These are phyloP conservation scores for Erodium moschatum DNA, from an alignment of 441 rosid genomes.

Conservation along the genomic window DNA sequence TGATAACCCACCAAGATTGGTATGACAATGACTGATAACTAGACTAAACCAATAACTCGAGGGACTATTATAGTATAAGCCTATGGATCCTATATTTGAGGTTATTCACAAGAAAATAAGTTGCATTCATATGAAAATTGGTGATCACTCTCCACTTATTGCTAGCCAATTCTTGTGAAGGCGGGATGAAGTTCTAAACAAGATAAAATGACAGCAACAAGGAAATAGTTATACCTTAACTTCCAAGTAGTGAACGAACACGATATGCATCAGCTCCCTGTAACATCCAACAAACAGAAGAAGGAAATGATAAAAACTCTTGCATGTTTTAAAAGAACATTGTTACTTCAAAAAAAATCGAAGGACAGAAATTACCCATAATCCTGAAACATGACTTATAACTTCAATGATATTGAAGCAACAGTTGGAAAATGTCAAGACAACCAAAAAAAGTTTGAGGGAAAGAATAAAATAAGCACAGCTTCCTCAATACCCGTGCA, in stretches of 20 bases:
- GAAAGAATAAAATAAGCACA: background rate
- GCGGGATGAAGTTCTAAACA: background rate
- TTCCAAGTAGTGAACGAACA: constrained; percentile 93
- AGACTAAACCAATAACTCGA: background rate
- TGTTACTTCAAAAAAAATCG: constrained; percentile 10
- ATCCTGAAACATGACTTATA: background rate
- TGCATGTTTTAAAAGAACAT: constrained; percentile 13
- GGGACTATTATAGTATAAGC: background rate
- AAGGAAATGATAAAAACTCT: constrained; percentile 7
- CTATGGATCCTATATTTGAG: background rate
- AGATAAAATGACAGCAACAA: background rate
- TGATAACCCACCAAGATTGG: background rate
- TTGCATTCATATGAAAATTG: background rate
- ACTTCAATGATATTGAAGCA: background rate
- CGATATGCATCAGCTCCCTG: constrained; percentile 92
- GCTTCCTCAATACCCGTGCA: background rate
- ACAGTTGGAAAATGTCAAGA: background rate
- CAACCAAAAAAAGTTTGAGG: background rate
- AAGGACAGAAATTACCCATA: constrained; percentile 10
- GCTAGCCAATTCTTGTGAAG: background rate
- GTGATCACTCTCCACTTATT: background rate
- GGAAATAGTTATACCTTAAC: constrained; percentile 50
- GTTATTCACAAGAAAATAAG: background rate
- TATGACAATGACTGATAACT: background rate
- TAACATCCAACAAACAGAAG: constrained; percentile 20